These are phyloP conservation scores for Sesbania bispinosa DNA, from an alignment of 306 rosid species.

Conservation along the genomic window DNA sequence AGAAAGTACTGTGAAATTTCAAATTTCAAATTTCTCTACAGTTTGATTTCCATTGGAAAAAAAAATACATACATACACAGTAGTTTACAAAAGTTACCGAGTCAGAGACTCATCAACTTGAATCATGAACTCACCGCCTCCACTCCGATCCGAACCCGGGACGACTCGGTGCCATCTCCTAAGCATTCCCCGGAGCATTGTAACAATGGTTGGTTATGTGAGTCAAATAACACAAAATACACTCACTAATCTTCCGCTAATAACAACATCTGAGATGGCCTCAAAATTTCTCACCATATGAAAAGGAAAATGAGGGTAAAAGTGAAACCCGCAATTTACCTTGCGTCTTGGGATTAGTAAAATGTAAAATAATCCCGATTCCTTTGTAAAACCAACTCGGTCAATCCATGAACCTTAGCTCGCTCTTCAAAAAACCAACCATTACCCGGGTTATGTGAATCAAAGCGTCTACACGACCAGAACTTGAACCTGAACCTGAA, in stretches of 20 bases:
- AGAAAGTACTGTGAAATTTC: conserved; percentile 10
- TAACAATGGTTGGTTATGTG: neutral
- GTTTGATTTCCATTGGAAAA: conserved; percentile 30
- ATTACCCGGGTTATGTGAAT: no score
- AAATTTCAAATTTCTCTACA: conserved; percentile 39
- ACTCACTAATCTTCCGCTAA: no score
- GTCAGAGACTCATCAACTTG: conserved; percentile 8
- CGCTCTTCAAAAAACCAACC: no score
- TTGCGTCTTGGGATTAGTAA: neutral
- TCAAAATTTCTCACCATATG: neutral
- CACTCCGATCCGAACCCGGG: conserved; percentile 64
- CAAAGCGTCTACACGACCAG: no score
- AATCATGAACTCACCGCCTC: conserved; percentile 24
- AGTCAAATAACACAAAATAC: no score
- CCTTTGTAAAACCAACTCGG: no score
- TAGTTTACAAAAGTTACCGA: conserved; percentile 19
- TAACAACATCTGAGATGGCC: neutral
- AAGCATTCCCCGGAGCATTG: conserved; percentile 45
- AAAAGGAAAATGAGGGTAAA: neutral
- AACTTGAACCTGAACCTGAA: no score
- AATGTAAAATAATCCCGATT: neutral
- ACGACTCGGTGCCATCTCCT: conserved; percentile 93
- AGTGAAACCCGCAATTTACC: neutral
- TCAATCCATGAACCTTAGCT: no score
- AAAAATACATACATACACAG: conserved; percentile 23